A percentile compares a stretch with the other conserved stretches of the same genome.
phyloP scores from a whole-genome alignment of 2,329 filamentous ascomycete genomes.

The Venturia aucupariae region DNA sequence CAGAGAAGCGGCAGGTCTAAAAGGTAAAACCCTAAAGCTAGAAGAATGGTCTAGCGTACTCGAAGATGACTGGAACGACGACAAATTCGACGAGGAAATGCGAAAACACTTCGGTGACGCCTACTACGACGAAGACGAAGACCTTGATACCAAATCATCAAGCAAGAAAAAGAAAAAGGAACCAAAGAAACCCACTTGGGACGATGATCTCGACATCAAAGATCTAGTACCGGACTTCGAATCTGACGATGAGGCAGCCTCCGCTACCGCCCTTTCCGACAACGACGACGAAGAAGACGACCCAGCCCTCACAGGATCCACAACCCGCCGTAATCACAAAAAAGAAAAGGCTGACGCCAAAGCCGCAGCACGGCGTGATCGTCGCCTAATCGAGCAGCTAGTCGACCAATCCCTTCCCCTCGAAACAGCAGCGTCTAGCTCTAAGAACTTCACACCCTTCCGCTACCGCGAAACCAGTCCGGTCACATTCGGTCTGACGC shows the following conservation, averaged over 20 bases:
- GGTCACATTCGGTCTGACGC: constrained; percentile 77
- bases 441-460: constrained; percentile 52
- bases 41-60: constrained; percentile 80
- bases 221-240: constrained; percentile 83
- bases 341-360: constrained; percentile 59
- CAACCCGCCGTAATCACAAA: constrained; percentile 36
- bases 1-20: constrained; percentile 76
- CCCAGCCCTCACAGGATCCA: constrained; percentile 36
- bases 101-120: constrained; percentile 75
- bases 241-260: constrained; percentile 43
- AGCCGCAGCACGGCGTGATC: constrained; percentile 69
- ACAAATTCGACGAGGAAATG: constrained; percentile 89
- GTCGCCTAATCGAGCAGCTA: constrained; percentile 73
- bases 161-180: constrained; percentile 44
- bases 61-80: constrained; percentile 80
- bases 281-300: constrained; percentile 35
- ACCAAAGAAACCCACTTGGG: constrained; percentile 80
- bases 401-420: constrained; percentile 75
- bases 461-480: constrained; percentile 93
- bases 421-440: constrained; percentile 47
- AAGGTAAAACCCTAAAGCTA: constrained; percentile 55
- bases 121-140: constrained; percentile 56
- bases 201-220: constrained; percentile 95
- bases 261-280: constrained; percentile 49
- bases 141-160: constrained; percentile 36